Evolutionary conservation across 495 filamentous ascomycete genomes (phyloP).

Genomic region (Xylaria flabelliformis): DNA sequence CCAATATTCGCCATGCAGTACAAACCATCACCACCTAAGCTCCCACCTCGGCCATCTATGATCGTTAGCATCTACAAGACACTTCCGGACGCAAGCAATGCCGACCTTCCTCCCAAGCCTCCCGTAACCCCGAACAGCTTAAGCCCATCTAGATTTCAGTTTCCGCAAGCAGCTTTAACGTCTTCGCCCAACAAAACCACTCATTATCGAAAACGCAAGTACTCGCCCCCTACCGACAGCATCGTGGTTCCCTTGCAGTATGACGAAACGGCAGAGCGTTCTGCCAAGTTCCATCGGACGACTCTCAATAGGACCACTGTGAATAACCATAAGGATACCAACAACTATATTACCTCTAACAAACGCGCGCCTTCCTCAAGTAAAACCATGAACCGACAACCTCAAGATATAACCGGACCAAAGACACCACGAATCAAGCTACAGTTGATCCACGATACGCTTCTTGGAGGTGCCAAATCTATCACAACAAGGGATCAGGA

Average conservation of each 20-base stretch:
- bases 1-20: neutral
- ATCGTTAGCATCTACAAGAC: neutral
- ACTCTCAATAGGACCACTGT: neutral
- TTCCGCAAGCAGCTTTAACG: neutral
- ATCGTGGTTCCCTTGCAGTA: neutral
- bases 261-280: neutral
- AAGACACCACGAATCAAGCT: neutral
- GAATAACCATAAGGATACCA: neutral
- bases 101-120: constrained; percentile 6
- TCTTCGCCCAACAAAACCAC: neutral
- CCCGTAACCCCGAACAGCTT: neutral
- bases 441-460: neutral
- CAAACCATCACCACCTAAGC: neutral
- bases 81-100: constrained; percentile 19
- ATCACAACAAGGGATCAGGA: neutral
- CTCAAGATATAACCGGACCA: neutral
- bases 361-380: neutral
- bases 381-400: too few species aligned
- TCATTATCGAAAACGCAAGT: neutral
- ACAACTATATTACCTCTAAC: neutral
- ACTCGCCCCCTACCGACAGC: neutral
- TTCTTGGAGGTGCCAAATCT: neutral
- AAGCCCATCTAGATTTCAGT: neutral
- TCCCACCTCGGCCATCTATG: neutral
- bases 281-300: neutral